Conservation (phyloP, 1,139 yeast species). For the Martiniozyma asiatica region DNA sequence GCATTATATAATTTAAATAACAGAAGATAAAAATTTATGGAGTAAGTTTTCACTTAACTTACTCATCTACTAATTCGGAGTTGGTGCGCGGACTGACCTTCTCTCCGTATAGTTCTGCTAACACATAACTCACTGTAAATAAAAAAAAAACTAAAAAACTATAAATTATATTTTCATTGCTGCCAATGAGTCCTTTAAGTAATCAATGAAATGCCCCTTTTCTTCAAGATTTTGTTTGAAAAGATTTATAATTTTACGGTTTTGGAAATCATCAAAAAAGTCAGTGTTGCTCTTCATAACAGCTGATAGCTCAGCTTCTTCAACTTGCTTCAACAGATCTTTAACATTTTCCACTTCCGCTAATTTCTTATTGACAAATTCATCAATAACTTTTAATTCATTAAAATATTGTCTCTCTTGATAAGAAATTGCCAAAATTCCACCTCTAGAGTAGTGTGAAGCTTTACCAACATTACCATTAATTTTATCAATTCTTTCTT, state of each 20-base stretch:
- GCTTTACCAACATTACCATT: constrained; percentile 7
- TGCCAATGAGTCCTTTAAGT: constrained; percentile 9
- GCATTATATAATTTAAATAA: background rate
- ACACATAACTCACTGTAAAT: too few species aligned
- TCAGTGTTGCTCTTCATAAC: constrained; percentile 5
- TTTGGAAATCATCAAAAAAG: constrained; percentile 5
- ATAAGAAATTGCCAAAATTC: constrained; percentile 14
- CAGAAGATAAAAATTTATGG: too few species aligned
- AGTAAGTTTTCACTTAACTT: too few species aligned
- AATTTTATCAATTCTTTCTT: constrained; percentile 9
- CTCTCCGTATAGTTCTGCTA: too few species aligned
- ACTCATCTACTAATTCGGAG: too few species aligned
- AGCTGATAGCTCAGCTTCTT: constrained; percentile 10
- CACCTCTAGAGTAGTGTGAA: constrained; percentile 5
- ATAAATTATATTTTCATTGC: constrained; percentile 3
- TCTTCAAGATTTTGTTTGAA: constrained; percentile 13
- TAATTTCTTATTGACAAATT: constrained; percentile 12
- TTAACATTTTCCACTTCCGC: constrained; percentile 9
- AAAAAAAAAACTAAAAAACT: too few species aligned
- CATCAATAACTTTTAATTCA: constrained; percentile 15
- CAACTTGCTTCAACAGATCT: constrained; percentile 8
- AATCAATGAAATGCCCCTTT: constrained; percentile 10
- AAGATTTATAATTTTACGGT: constrained; percentile 6
- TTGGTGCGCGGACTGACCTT: too few species aligned
- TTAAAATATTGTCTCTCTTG: constrained; percentile 16